A percentile compares a stretch with the other conserved stretches of the same genome.
Conservation (phyloP, 2,329 filamentous ascomycete genomes). For the Macrophomina tecta region DNA sequence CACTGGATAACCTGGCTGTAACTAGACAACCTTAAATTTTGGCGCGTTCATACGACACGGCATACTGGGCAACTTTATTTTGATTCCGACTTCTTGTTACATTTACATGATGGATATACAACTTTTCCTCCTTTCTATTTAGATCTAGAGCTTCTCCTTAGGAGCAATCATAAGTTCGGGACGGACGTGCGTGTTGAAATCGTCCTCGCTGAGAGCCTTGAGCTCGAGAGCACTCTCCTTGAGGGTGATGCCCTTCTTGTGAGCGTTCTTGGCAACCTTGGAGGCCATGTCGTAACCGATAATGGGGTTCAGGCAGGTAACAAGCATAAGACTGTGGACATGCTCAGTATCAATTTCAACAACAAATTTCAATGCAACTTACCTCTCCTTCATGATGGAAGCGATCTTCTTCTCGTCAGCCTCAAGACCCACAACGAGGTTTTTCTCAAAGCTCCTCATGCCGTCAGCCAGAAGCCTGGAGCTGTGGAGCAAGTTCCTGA, state of each 20-base stretch:
- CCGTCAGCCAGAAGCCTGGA: slow-evolving; percentile 85
- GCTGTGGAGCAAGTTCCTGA: slow-evolving; percentile 94
- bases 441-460: slow-evolving; percentile 94
- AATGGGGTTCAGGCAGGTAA: slow-evolving; percentile 96
- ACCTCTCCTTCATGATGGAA: slow-evolving; percentile 93
- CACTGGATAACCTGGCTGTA: neutral
- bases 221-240: slow-evolving; percentile 95
- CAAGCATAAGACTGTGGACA: slow-evolving; percentile 81
- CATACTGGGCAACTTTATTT: neutral
- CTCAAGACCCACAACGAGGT: slow-evolving; percentile 84
- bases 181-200: slow-evolving; percentile 88
- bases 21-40: no score
- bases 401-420: slow-evolving; percentile 94
- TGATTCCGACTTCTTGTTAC: slow-evolving; percentile 3
- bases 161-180: slow-evolving; percentile 96
- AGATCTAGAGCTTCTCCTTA: slow-evolving; percentile 65
- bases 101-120: slow-evolving; percentile 18
- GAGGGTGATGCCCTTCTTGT: slow-evolving; percentile 95
- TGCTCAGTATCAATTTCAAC: slow-evolving; percentile 32
- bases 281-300: slow-evolving; percentile 98
- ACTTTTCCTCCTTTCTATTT: neutral
- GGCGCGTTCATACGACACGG: neutral
- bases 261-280: slow-evolving; percentile 97
- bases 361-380: slow-evolving; percentile 45
- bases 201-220: slow-evolving; percentile 82